Base-by-base conservation (phyloP, 2,329 filamentous ascomycete genomes). In the Periconia sp. region DNA sequence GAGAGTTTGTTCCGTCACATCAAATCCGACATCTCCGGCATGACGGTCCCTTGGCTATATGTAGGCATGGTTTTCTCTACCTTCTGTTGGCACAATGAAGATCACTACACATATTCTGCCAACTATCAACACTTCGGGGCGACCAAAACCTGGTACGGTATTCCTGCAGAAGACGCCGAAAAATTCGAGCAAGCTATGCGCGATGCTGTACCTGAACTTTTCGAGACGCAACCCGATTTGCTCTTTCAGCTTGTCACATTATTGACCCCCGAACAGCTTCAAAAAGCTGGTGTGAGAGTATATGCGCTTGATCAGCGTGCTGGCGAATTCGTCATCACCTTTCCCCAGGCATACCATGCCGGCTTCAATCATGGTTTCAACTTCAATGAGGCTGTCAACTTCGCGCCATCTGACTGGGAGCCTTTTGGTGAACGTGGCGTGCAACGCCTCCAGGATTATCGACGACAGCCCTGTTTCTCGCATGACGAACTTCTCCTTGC, bases 51-150 rank as follows among this genome's bases (percentile, higher is more conserved):
- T 0, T 99, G 94, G 94, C 86, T 99, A 3, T 99, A 99, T 69
- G 94, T 99, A 3, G 94, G 94, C 57, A 99, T 99, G 94, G 95
- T 96, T 40, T 99, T 99, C 72, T 99, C 94, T 0, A 97, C 94
- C 0, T 99, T 99, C 69, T 99, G 94, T 74, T 99, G 94, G 94
- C 94, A 99, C 72, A 97, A 96, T 59, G 94, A 99, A 69, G 94
- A 99, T 67, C 94, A 99, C 69, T 97, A 96, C 70, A 89, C 94
- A 1, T 99, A 97, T 71, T 99, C 94, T 0, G 90, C 94, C 49
- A 99, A 99, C 63, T 99, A 97, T 66, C 94, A 99, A 72, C 94
- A 99, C 66, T 96, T 99, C 66, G 94, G 94, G 10, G 92, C 92
- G 1, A 99, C 94, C 1, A 99, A 99, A 77, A 99, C 94, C 0